phyloP scores from a whole-genome alignment of 2,329 filamentous ascomycete species.

The Beauveria scarabaeidicola region DNA sequence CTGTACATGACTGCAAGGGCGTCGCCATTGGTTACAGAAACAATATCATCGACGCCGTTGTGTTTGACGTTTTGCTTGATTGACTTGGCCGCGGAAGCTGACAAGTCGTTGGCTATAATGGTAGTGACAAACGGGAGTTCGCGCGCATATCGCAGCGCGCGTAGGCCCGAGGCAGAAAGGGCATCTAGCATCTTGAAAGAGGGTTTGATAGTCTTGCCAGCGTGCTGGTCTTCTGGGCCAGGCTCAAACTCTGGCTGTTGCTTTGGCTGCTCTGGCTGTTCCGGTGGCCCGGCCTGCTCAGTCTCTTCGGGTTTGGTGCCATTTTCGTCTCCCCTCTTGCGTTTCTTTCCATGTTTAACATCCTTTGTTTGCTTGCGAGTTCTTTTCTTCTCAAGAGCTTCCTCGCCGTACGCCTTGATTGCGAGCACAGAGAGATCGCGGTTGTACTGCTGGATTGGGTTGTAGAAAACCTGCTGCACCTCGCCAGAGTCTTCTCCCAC shows the following conservation, averaged over 20 bases:
- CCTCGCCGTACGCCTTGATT: slow-evolving; percentile 80
- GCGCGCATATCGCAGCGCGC: slow-evolving; percentile 82
- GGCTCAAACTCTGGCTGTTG: background rate
- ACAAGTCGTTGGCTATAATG: slow-evolving; percentile 85
- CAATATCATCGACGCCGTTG: slow-evolving; percentile 64
- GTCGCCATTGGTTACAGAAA: slow-evolving; percentile 69
- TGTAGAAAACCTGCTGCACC: slow-evolving; percentile 87
- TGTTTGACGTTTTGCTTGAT: slow-evolving; percentile 80
- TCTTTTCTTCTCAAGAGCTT: slow-evolving; percentile 40
- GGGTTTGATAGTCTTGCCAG: slow-evolving; percentile 26
- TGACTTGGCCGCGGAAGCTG: slow-evolving; percentile 63
- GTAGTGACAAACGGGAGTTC: slow-evolving; percentile 79
- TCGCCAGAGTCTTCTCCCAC: slow-evolving; percentile 46
- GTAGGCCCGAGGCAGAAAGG: slow-evolving; percentile 84
- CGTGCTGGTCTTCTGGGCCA: slow-evolving; percentile 10
- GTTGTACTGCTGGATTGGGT: slow-evolving; percentile 98
- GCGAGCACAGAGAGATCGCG: slow-evolving; percentile 88
- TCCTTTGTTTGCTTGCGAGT: slow-evolving; percentile 19
- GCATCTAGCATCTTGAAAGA: slow-evolving; percentile 86
- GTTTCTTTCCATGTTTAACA: slow-evolving; percentile 32
- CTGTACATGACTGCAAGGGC: slow-evolving; percentile 89
- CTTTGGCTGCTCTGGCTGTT: background rate
- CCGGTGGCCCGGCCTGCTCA: background rate
- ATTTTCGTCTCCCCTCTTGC: slow-evolving; percentile 27
- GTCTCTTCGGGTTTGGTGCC: slow-evolving; percentile 14